phyloP scores from a whole-genome alignment of 1,284 basidiomycete genomes.

The Meira miltonrushii region DNA sequence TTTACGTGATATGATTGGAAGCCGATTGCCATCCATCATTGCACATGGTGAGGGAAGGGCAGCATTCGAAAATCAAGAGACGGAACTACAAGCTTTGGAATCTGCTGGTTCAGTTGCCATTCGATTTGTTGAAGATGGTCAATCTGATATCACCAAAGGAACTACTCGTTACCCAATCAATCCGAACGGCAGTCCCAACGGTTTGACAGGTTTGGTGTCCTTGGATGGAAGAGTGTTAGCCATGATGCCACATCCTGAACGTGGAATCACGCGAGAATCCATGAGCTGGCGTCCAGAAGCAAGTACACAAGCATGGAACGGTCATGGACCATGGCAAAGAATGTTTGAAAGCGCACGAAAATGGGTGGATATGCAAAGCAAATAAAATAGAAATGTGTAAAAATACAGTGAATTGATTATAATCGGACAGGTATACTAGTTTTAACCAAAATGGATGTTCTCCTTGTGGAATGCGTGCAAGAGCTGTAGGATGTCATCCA shows the following conservation, averaged over 20 bases:
- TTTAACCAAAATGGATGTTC: constrained; percentile 71
- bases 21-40: constrained; percentile 81
- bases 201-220: constrained; percentile 83
- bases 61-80: constrained; percentile 57
- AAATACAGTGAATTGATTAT: background rate
- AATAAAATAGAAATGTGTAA: background rate
- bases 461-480: constrained; percentile 74
- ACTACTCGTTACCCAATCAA: constrained; percentile 57
- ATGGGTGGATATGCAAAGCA: constrained; percentile 46
- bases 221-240: constrained; percentile 79
- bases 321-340: constrained; percentile 85
- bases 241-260: constrained; percentile 74
- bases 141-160: constrained; percentile 1
- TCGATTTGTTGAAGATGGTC: constrained; percentile 38
- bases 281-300: constrained; percentile 50
- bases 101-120: constrained; percentile 29
- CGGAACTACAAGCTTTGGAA: constrained; percentile 22
- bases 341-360: constrained; percentile 80
- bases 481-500: constrained; percentile 73
- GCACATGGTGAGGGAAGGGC: constrained; percentile 94
- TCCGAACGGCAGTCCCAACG: constrained; percentile 84
- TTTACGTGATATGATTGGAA: constrained; percentile 78
- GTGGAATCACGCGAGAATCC: constrained; percentile 43
- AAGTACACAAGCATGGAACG: constrained; percentile 52
- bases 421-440: background rate